Evolutionary conservation across 2,329 filamentous ascomycete species (phyloP).

Genomic region (Rhexocercosporidium sp.): DNA sequence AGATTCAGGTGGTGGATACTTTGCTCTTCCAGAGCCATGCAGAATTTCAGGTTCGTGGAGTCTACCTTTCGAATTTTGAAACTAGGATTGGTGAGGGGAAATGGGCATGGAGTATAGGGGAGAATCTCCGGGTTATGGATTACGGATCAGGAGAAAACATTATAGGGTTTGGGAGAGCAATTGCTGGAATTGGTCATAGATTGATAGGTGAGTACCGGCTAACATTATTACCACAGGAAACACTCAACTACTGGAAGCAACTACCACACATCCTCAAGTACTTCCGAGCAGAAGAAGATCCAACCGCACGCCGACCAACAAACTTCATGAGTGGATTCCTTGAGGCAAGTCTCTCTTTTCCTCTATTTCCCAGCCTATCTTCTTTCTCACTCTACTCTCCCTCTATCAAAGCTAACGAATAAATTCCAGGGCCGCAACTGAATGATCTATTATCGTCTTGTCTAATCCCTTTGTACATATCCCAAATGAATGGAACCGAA

Average conservation of each 20-base stretch:
- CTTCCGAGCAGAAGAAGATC: constrained; percentile 87
- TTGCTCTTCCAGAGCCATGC: constrained; percentile 88
- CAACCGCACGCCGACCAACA: constrained; percentile 75
- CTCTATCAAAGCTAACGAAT: constrained; percentile 26
- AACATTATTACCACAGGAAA: constrained; percentile 68
- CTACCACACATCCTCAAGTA: constrained; percentile 95
- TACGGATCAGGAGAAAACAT: background rate
- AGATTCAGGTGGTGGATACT: constrained; percentile 86
- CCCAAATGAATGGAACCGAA: constrained; percentile 35
- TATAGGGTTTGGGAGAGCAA: background rate
- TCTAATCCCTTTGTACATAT: constrained; percentile 42
- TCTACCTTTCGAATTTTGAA: constrained; percentile 9
- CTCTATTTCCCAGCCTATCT: background rate
- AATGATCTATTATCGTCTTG: constrained; percentile 24
- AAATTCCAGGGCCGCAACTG: constrained; percentile 40
- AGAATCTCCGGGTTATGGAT: background rate
- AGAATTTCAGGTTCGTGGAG: constrained; percentile 80
- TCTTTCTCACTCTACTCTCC: background rate
- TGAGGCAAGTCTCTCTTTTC: constrained; percentile 60
- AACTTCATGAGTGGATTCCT: constrained; percentile 96
- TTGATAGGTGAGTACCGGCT: background rate
- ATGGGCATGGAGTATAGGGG: background rate
- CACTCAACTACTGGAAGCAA: constrained; percentile 99
- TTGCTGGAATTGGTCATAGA: background rate
- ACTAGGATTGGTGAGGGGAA: background rate